A percentile compares a stretch with the other conserved stretches of the same genome.
Conservation (phyloP, 768 basidiomycete genomes). For the Mycena chlorophos region DNA sequence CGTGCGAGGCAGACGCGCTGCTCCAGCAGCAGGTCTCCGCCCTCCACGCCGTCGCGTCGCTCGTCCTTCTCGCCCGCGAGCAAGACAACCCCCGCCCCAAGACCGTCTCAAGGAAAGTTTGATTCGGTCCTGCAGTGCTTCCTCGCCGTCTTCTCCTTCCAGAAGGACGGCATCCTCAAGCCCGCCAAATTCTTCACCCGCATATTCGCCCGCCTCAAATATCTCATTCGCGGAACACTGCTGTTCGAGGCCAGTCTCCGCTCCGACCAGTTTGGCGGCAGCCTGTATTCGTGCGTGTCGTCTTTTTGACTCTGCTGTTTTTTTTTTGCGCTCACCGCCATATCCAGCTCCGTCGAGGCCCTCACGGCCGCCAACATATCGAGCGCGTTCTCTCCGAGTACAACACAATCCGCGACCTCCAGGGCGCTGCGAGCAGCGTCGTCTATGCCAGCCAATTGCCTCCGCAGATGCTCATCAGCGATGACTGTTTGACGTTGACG, state of each 20-base stretch:
- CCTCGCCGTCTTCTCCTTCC: background rate
- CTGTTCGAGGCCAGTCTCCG: too few species aligned
- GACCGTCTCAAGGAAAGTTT: background rate
- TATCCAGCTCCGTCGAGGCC: background rate
- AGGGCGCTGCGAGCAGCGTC: background rate
- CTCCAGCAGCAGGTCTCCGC: too few species aligned
- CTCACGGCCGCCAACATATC: background rate
- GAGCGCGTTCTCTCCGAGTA: background rate
- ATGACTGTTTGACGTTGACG: background rate
- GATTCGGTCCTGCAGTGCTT: background rate
- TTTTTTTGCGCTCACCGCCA: background rate
- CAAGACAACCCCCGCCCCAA: background rate
- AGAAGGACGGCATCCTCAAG: background rate
- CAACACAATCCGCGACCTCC: background rate
- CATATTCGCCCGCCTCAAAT: background rate
- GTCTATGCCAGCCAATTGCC: background rate
- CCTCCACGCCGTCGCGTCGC: too few species aligned
- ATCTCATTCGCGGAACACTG: background rate
- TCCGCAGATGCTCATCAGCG: background rate
- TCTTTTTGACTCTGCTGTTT: background rate
- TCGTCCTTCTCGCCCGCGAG: too few species aligned
- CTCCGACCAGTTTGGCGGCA: too few species aligned
- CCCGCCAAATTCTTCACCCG: background rate
- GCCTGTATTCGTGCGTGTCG: background rate
- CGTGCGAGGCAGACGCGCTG: too few species aligned